Evolutionary conservation across 805 yeast genomes (phyloP), one percentile per base, ranked within the genome.

Genomic region (Zygosaccharomyces kombuchaensis): DNA sequence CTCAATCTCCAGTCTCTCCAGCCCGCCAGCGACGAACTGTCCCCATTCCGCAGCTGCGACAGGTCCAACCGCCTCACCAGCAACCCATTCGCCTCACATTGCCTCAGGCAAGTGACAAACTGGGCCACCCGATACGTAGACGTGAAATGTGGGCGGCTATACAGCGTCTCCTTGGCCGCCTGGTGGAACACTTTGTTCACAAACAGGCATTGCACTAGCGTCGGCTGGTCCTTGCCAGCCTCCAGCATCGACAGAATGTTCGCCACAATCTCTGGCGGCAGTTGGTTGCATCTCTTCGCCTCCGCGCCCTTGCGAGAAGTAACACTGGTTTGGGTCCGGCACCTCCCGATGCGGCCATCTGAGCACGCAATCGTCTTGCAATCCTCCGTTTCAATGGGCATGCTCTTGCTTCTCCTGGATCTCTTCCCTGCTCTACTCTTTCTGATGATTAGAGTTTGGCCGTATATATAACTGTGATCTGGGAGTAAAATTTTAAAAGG

Each of bases 1-100:
- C 87, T 75, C 57, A 75, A 82, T 57, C 87, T 84, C 95, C 96
- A 88, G 62, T 88, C 96, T 60, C 96, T 74, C 96, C 96, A 88
- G 34, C 32, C 39, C 6, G 37, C 43, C n/a, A 36, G 30, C 9
- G 10, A 13, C 23, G 44, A 26, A 3, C 36, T 22, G 7, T 45
- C 41, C 0, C 81, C 80, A 16, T 73, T 67, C 17, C 59, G 53
- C 39, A 75, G 46, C 4, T 59, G 62, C 0, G 90, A 81, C 21
- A 88, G 62, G 58, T 88, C 87, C 35, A 88, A 58, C 0, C 55
- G 47, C 52, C 72, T 72, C 2, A 88, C 85, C 47, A 73, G 71
- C 19, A 59, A 56, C 0, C 90, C 89, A 43, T 84, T 72, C 2
- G 68, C 67, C 7, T 77, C 72, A 51, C 76, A 75, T 44, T 75